Percentiles rank a stretch among this genome's conserved stretches.
These are phyloP conservation scores for Mucor lusitanicus DNA, from an alignment of 371 early-diverging fungal genomes.

Conservation along the genomic window DNA sequence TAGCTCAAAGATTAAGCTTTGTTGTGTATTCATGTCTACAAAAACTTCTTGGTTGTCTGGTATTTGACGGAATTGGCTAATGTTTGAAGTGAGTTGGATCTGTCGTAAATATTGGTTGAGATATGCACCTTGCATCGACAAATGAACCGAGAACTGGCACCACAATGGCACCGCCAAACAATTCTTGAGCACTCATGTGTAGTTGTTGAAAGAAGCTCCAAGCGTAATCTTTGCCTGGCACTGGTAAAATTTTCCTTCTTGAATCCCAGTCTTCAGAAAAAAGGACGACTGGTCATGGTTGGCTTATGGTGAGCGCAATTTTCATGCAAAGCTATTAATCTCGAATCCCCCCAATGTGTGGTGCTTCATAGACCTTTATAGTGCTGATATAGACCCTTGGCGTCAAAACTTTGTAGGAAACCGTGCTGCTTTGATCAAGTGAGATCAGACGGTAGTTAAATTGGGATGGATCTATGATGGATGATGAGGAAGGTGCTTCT, in stretches of 20 bases:
- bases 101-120: background rate
- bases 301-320: too few relatives aligned
- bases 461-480: too few relatives aligned
- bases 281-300: background rate
- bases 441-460: too few relatives aligned
- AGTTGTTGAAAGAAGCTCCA: background rate
- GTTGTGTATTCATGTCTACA: conserved; percentile 70
- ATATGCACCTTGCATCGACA: conserved; percentile 62
- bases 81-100: background rate
- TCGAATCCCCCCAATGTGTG: too few relatives aligned
- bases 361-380: too few relatives aligned
- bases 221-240: too few relatives aligned
- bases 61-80: conserved; percentile 76
- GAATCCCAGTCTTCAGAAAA: background rate
- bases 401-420: too few relatives aligned
- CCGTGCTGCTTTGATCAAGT: too few relatives aligned
- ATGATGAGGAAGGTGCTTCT: too few relatives aligned
- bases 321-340: too few relatives aligned
- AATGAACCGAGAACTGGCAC: conserved; percentile 58
- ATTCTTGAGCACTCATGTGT: conserved; percentile 13
- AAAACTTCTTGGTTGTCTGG: conserved; percentile 94
- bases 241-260: background rate
- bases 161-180: conserved; percentile 77
- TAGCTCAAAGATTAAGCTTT: conserved; percentile 84
- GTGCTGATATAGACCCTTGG: too few relatives aligned